Conservation (phyloP, 768 basidiomycete genomes). For the Lactifluus piperatus region DNA sequence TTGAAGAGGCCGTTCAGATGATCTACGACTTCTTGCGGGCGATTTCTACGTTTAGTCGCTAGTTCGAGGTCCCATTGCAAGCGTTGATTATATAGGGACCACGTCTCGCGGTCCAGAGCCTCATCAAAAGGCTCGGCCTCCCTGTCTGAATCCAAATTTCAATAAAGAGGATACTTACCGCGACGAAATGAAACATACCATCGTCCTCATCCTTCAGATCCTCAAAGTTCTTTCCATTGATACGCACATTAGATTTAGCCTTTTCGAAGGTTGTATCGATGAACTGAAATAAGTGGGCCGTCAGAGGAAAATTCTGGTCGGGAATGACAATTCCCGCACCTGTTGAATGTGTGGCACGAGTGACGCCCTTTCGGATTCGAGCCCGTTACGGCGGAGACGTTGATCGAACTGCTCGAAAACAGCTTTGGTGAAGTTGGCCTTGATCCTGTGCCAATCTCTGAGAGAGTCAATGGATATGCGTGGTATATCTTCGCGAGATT, state of each 20-base stretch:
- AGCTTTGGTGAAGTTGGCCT: constrained; percentile 15
- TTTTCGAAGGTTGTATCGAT: constrained; percentile 17
- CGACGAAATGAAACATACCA: neutral
- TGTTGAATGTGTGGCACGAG: constrained; percentile 13
- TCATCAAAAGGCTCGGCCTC: constrained; percentile 74
- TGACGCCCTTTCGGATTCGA: constrained; percentile 2
- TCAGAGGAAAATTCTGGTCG: neutral
- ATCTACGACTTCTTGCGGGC: constrained; percentile 45
- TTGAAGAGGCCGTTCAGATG: constrained; percentile 33
- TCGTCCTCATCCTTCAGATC: constrained; percentile 15
- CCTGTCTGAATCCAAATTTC: constrained; percentile 28
- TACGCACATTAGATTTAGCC: constrained; percentile 16
- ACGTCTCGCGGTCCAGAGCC: constrained; percentile 72
- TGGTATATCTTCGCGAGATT: constrained; percentile 14
- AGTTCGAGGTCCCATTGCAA: constrained; percentile 69
- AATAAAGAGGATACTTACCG: neutral
- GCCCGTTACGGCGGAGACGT: neutral
- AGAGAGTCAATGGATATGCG: constrained; percentile 17
- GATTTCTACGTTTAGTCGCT: constrained; percentile 54
- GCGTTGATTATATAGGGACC: constrained; percentile 68
- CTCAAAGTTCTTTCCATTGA: constrained; percentile 19
- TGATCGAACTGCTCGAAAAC: constrained; percentile 9
- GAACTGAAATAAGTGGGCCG: constrained; percentile 1
- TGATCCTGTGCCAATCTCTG: constrained; percentile 18
- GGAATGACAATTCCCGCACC: neutral